phyloP scores from a whole-genome alignment of 106 monocot species.

The Dioscorea zingiberensis region DNA sequence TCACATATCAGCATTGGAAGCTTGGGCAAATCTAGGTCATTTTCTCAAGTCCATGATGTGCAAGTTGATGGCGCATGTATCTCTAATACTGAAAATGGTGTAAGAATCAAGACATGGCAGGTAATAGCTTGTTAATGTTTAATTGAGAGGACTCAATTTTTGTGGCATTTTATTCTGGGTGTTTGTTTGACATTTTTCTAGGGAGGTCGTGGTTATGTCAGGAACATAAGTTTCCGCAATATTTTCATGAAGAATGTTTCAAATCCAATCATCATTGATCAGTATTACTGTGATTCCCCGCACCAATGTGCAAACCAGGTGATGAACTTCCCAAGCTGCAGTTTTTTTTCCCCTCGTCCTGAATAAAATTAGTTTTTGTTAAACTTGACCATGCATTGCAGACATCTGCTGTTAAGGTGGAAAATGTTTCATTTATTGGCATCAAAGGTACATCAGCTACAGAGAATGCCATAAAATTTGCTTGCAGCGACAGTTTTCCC shows the following conservation, averaged over 20 bases:
- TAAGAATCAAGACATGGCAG: conserved; percentile 93
- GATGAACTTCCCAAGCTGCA: not conserved
- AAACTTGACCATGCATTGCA: conserved; percentile 10
- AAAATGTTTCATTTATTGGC: conserved; percentile 35
- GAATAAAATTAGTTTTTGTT: not conserved
- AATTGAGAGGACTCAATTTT: not conserved
- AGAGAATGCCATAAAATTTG: conserved; percentile 39
- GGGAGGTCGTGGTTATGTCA: conserved; percentile 56
- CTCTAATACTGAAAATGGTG: conserved; percentile 64
- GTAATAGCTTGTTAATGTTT: conserved; percentile 7
- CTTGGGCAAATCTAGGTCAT: conserved; percentile 47
- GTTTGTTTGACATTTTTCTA: conserved; percentile 6
- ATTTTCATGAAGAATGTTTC: conserved; percentile 66
- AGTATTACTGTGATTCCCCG: conserved; percentile 74
- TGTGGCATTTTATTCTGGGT: not conserved
- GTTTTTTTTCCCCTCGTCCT: not conserved
- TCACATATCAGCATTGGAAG: conserved; percentile 62
- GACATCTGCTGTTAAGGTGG: conserved; percentile 64
- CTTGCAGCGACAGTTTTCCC: conserved; percentile 59
- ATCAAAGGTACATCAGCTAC: conserved; percentile 65
- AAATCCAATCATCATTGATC: conserved; percentile 76
- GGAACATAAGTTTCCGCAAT: conserved; percentile 40
- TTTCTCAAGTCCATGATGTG: conserved; percentile 34
- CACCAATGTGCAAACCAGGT: conserved; percentile 61
- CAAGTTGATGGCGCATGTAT: conserved; percentile 39